Percentiles rank a stretch among this genome's conserved stretches.
These are phyloP conservation scores for Diaporthe eres DNA, from an alignment of 2,329 filamentous ascomycete species.

Conservation along the genomic window DNA sequence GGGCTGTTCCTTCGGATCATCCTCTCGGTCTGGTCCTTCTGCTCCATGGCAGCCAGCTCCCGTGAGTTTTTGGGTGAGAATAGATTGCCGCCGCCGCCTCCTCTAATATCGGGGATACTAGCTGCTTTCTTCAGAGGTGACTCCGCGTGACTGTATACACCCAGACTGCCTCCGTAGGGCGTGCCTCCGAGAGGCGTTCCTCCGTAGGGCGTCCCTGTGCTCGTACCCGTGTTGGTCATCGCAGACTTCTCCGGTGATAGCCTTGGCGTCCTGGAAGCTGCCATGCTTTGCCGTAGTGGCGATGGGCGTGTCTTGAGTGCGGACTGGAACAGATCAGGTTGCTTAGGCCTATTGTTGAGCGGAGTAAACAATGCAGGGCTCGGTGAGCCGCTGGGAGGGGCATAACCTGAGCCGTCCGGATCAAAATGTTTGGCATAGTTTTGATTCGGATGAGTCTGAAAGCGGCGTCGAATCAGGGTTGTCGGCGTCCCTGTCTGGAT, in stretches of 20 bases:
- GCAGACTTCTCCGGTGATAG: conserved; percentile 31
- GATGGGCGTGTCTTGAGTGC: conserved; percentile 49
- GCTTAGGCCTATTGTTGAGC: conserved; percentile 45
- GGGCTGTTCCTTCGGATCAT: conserved; percentile 57
- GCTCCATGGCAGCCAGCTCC: conserved; percentile 73
- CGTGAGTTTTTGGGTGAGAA: conserved; percentile 70
- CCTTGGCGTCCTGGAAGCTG: conserved; percentile 25
- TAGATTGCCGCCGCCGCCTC: conserved; percentile 50
- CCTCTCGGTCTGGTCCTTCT: conserved; percentile 55
- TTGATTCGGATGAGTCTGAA: conserved; percentile 86
- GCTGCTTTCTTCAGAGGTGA: conserved; percentile 86
- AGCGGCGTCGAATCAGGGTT: conserved; percentile 78
- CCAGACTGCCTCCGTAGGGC: conserved; percentile 79
- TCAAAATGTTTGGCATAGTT: conserved; percentile 82
- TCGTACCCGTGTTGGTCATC: conserved; percentile 42
- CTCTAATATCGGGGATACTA: conserved; percentile 72
- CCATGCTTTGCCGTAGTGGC: conserved; percentile 35
- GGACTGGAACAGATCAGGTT: conserved; percentile 53
- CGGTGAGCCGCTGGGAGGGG: conserved; percentile 54
- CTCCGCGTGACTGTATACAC: conserved; percentile 83
- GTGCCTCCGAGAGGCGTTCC: conserved; percentile 75
- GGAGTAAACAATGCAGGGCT: conserved; percentile 61
- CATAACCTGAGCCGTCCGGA: conserved; percentile 65
- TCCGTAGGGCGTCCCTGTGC: conserved; percentile 61
- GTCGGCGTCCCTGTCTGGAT: conserved; percentile 68